Percentiles rank a stretch among this genome's conserved stretches.
phyloP scores from a whole-genome alignment of 2,329 filamentous ascomycete species.

The Capronia americana region DNA sequence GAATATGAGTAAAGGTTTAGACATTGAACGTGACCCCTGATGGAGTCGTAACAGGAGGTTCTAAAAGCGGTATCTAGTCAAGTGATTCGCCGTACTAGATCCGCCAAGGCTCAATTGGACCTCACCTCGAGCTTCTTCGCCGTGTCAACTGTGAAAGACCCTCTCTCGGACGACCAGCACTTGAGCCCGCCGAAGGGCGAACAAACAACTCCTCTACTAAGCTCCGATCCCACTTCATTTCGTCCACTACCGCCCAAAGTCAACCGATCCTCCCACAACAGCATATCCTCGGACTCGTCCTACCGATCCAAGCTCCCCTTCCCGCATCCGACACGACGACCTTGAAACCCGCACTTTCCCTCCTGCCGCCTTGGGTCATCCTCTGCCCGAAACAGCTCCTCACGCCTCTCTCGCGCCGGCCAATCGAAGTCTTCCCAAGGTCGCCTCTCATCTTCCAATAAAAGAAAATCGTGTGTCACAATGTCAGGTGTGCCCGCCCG shows the following conservation, averaged over 20 bases:
- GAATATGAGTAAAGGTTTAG: too few species aligned
- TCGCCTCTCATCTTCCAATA: not conserved
- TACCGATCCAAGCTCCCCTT: not conserved
- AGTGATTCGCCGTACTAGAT: too few species aligned
- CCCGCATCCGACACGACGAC: not conserved
- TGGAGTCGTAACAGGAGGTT: too few species aligned
- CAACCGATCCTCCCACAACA: not conserved
- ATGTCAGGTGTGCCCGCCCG: slow-evolving; percentile 63
- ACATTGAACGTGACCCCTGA: too few species aligned
- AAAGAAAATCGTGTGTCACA: slow-evolving; percentile 32
- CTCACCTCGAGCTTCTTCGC: not conserved
- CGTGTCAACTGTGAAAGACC: not conserved
- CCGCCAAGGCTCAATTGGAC: not conserved
- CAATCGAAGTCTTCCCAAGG: not conserved
- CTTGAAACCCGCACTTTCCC: not conserved
- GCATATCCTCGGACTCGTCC: not conserved
- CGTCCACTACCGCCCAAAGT: not conserved
- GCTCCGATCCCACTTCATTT: not conserved
- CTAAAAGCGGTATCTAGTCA: too few species aligned
- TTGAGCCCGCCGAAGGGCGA: slow-evolving; percentile 20
- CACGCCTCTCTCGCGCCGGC: not conserved
- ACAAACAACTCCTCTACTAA: not conserved
- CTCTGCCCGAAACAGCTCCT: not conserved
- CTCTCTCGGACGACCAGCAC: not conserved
- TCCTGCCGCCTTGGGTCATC: not conserved